Conservation (phyloP, 2,329 filamentous ascomycete genomes). For the Mycosphaerella sp. region DNA sequence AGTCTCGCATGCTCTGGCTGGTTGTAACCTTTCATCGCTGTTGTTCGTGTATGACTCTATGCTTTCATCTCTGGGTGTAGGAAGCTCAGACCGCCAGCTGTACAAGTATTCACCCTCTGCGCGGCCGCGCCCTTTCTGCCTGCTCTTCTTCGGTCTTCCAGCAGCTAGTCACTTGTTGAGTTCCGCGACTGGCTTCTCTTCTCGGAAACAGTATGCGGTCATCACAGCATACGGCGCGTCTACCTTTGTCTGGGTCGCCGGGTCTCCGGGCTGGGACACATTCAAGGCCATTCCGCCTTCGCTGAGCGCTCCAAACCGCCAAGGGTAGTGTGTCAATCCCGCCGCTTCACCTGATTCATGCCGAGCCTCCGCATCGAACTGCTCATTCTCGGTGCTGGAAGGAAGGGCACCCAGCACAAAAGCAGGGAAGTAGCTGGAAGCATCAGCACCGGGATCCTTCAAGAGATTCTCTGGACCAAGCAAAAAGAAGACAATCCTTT, state of each 20-base stretch:
- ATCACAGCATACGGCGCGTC: constrained; percentile 40
- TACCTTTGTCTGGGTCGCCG: constrained; percentile 38
- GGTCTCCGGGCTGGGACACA: constrained; percentile 1
- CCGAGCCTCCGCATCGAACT: background rate
- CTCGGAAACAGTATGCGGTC: background rate
- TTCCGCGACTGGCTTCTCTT: background rate
- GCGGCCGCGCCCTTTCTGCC: too few relatives aligned
- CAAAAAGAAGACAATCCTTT: constrained; percentile 61
- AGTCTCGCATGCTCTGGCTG: too few relatives aligned
- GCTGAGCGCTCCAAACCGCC: constrained; percentile 58
- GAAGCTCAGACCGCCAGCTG: too few relatives aligned
- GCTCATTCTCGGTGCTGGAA: constrained; percentile 37
- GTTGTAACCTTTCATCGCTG: too few relatives aligned
- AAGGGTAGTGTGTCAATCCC: background rate
- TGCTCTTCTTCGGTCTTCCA: background rate
- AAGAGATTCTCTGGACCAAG: background rate
- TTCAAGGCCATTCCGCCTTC: constrained; percentile 53
- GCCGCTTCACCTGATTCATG: background rate
- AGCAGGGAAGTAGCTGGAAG: background rate
- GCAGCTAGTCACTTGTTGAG: background rate
- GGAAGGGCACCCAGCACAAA: constrained; percentile 39
- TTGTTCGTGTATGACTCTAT: too few relatives aligned
- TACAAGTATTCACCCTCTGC: too few relatives aligned
- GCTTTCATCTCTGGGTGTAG: background rate
- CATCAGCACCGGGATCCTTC: background rate